A percentile compares a stretch with the other conserved stretches of the same genome.
Evolutionary conservation across 164 flowering plant species (phyloP).

Genomic region (Macadamia tetraphylla): DNA sequence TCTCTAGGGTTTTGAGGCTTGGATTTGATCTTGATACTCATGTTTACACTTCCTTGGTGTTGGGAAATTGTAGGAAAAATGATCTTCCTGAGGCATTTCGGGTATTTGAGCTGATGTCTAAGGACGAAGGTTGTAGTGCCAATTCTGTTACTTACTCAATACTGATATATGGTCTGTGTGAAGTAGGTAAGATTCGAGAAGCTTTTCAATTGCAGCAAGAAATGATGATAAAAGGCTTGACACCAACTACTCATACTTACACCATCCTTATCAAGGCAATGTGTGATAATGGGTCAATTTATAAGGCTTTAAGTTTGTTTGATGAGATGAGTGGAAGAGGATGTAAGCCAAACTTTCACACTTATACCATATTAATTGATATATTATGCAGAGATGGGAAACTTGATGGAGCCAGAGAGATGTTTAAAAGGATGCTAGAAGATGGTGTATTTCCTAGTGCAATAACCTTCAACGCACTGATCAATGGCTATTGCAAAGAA

Average conservation of each 20-base stretch:
- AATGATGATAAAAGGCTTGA: slow-evolving; percentile 28
- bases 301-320: slow-evolving; percentile 22
- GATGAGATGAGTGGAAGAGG: slow-evolving; percentile 25
- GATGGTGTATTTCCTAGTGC: slow-evolving; percentile 23
- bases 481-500: slow-evolving; percentile 26
- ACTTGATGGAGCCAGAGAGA: slow-evolving; percentile 28
- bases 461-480: slow-evolving; percentile 29
- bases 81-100: slow-evolving; percentile 18
- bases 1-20: slow-evolving; percentile 18
- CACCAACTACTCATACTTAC: slow-evolving; percentile 24
- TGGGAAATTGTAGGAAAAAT: slow-evolving; percentile 20
- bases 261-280: slow-evolving; percentile 27
- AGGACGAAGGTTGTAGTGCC: slow-evolving; percentile 16
- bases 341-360: slow-evolving; percentile 24
- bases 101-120: slow-evolving; percentile 26
- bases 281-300: slow-evolving; percentile 18
- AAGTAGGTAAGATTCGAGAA: slow-evolving; percentile 20
- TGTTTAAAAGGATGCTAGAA: slow-evolving; percentile 25
- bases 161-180: slow-evolving; percentile 28
- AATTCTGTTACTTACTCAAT: slow-evolving; percentile 25
- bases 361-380: slow-evolving; percentile 32
- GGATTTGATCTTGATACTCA: slow-evolving; percentile 28
- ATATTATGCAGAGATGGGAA: slow-evolving; percentile 21
- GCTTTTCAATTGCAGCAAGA: slow-evolving; percentile 22
- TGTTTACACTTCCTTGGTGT: slow-evolving; percentile 27